Base-by-base conservation (phyloP, 352 stramenopile species). In the Globisporangium okanoganense region DNA sequence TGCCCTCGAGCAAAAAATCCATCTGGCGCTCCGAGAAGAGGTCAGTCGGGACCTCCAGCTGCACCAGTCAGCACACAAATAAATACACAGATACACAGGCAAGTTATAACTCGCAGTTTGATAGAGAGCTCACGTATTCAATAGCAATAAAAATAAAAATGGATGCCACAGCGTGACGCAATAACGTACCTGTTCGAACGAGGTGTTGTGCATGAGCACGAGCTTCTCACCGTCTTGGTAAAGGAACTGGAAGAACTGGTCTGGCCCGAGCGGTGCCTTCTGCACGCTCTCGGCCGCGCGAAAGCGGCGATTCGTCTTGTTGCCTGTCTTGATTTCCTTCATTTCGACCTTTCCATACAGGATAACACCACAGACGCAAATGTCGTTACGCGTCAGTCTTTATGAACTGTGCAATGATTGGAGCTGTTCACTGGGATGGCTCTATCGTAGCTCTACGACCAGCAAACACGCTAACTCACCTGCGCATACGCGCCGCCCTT, bases 291-390 rank as follows among this genome's bases (percentile, higher is more conserved):
- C 86, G 3, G 86, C 82, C 5, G 86, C 81, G 24, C 86, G 84
- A 66, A 95, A 94, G 49, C 86, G 86, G 29, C 78, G 76, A 65
- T 87, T 95, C 47, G 82, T 92, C 72, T 90, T 94, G 72, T 70
- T 76, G 58, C 86, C 86, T 0, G 84, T 93, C 76, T 92, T 93
- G 56, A 94, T 91, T 66, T 95, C 86, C 66, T 91, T 93, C 20
- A 95, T 66, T 51, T 95, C 86, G 2, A 73, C 82, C 79, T 94
- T 35, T 41, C 6, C 18, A 44, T 41, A 20, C 31, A 51, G 4
- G 20, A 22, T 7, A 27, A 56, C 38, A 44, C 1, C 16, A 54
- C n/a, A 61, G 45, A 38, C 8, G 18, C 18, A 45, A 1, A 45
- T 45, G 18, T 45, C 18, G 40, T 45, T 40, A 16, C 8, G 25